phyloP scores from a whole-genome alignment of 2,329 filamentous ascomycete species.

The Exserohilum rostratum region DNA sequence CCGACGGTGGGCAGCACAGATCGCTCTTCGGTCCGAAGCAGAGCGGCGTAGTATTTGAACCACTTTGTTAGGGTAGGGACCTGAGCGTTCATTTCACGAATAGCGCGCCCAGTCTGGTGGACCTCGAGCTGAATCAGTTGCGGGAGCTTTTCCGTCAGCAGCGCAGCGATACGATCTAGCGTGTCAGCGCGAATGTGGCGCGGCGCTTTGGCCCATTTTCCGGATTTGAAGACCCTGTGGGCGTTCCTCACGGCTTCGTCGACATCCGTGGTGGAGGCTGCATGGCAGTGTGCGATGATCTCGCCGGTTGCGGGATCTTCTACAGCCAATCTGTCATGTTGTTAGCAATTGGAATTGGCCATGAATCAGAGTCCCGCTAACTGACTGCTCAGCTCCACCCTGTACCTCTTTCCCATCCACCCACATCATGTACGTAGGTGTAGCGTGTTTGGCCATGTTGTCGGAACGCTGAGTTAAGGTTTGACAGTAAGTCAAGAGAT shows the following conservation, averaged over 20 bases:
- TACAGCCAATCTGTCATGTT: conserved; percentile 54
- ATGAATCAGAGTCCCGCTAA: conserved; percentile 25
- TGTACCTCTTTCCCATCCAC: conserved; percentile 50
- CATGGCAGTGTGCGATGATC: conserved; percentile 59
- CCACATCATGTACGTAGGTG: conserved; percentile 47
- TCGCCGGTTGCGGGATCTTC: conserved; percentile 62
- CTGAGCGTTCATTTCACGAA: conserved; percentile 74
- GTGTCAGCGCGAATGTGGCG: conserved; percentile 66
- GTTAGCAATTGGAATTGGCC: conserved; percentile 15
- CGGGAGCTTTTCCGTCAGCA: conserved; percentile 61
- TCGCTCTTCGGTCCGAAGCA: conserved; percentile 71
- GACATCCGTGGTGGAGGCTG: conserved; percentile 56
- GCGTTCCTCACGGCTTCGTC: conserved; percentile 51
- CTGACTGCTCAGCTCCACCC: conserved; percentile 57
- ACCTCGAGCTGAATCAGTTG: conserved; percentile 68
- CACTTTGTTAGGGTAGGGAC: conserved; percentile 69
- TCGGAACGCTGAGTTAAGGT: not conserved
- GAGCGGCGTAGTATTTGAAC: conserved; percentile 73
- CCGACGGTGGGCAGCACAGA: conserved; percentile 69
- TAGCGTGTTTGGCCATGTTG: conserved; percentile 14
- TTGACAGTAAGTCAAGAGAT: not conserved
- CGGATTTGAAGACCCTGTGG: conserved; percentile 56
- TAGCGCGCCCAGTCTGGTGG: conserved; percentile 69
- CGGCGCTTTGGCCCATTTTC: conserved; percentile 63
- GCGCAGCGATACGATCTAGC: conserved; percentile 63